These are phyloP conservation scores for Laburnicola sp. DNA, from an alignment of 2,329 filamentous ascomycete genomes.

Conservation along the genomic window DNA sequence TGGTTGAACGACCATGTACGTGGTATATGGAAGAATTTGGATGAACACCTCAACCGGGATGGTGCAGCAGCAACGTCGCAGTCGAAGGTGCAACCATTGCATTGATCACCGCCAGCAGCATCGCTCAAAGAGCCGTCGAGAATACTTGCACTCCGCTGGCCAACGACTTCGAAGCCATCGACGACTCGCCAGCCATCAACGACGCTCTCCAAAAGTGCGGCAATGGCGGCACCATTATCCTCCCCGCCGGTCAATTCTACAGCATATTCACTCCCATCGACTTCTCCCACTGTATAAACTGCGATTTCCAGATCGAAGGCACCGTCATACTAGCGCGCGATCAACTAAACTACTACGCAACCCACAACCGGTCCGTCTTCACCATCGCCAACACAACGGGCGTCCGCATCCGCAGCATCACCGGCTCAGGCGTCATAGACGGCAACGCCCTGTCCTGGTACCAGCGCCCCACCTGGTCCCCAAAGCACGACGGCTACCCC, in stretches of 20 bases:
- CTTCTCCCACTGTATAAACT: conserved; percentile 48
- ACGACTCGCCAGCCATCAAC: conserved; percentile 52
- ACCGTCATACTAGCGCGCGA: conserved; percentile 44
- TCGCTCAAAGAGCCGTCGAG: not conserved
- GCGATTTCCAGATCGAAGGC: conserved; percentile 54
- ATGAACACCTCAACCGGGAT: too few species aligned
- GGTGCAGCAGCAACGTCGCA: too few species aligned
- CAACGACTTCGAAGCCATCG: conserved; percentile 37
- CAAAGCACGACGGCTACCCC: conserved; percentile 21
- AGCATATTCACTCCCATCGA: conserved; percentile 48
- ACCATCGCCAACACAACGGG: conserved; percentile 43
- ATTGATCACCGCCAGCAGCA: too few species aligned
- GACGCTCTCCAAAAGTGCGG: conserved; percentile 49
- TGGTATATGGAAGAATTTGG: too few species aligned
- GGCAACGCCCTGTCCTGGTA: conserved; percentile 47
- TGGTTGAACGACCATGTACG: too few species aligned
- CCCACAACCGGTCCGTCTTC: conserved; percentile 1
- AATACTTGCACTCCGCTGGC: conserved; percentile 38
- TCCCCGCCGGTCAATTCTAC: conserved; percentile 49
- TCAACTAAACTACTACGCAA: conserved; percentile 41
- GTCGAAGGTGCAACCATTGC: too few species aligned
- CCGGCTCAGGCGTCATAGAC: conserved; percentile 50
- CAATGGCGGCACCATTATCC: conserved; percentile 51
- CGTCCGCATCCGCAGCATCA: conserved; percentile 47
- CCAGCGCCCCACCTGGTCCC: conserved; percentile 19